Percentiles rank a stretch among this genome's conserved stretches.
Evolutionary conservation across 345 rosid genomes (phyloP).

Genomic region (Adansonia digitata): DNA sequence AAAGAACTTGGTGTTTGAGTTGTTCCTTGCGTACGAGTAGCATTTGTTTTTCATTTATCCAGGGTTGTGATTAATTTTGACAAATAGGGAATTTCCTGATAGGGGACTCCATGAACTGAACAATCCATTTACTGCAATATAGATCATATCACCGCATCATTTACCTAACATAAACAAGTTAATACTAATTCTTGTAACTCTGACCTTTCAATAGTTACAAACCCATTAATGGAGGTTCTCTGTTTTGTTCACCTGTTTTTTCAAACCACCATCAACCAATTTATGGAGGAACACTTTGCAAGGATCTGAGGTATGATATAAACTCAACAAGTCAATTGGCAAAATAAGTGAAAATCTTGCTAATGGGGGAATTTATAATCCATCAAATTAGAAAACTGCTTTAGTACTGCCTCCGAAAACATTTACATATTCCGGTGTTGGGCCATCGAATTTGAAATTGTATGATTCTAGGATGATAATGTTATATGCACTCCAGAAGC

Average conservation of each 20-base stretch:
- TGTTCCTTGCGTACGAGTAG: no score
- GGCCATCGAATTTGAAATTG: not conserved
- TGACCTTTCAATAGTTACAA: no score
- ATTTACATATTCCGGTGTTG: not conserved
- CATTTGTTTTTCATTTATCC: no score
- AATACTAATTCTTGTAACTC: not conserved
- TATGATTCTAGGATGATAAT: not conserved
- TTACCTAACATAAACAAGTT: not conserved
- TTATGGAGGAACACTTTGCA: not conserved
- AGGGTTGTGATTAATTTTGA: no score
- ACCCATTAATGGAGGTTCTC: not conserved
- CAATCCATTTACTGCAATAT: not conserved
- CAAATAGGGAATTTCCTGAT: no score
- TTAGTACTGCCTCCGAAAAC: not conserved
- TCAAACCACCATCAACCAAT: not conserved
- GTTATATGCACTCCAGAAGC: no score
- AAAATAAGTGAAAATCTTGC: not conserved
- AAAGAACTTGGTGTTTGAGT: no score
- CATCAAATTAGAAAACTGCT: not conserved
- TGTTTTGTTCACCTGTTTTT: not conserved
- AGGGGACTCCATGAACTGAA: not conserved
- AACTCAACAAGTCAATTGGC: not conserved
- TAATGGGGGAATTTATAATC: not conserved
- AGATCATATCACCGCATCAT: not conserved
- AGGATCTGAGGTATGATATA: no score